Percentiles rank a stretch among this genome's conserved stretches.
Conservation (phyloP, 257 asterid genomes). For the Ehretia macrophylla region DNA sequence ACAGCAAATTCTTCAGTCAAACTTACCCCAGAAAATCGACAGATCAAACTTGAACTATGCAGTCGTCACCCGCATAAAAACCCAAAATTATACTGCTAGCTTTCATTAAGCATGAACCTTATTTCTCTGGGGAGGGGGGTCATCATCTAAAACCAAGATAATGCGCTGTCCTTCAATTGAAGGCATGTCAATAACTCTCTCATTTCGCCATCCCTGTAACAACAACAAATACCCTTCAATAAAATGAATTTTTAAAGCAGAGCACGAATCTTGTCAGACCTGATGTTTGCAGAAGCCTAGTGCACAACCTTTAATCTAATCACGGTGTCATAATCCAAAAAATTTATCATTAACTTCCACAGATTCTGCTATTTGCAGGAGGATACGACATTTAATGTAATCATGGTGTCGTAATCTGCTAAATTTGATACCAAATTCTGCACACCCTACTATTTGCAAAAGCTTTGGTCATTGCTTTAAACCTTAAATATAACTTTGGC, state of each 20-base stretch:
- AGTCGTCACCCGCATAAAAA: background rate
- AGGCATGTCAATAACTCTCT: constrained; percentile 38
- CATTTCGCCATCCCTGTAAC: constrained; percentile 70
- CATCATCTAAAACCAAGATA: constrained; percentile 63
- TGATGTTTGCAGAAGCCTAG: too few relatives aligned
- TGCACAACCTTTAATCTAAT: too few relatives aligned
- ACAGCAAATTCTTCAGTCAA: background rate
- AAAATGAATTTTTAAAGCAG: constrained; percentile 1
- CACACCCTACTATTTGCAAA: too few relatives aligned
- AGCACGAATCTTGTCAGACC: too few relatives aligned
- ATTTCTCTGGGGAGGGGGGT: constrained; percentile 51
- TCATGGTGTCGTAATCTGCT: too few relatives aligned
- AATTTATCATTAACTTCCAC: too few relatives aligned
- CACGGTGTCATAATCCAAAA: too few relatives aligned
- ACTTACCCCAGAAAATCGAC: background rate
- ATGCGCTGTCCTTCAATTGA: constrained; percentile 46
- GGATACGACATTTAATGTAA: too few relatives aligned
- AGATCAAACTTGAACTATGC: background rate
- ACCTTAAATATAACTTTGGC: too few relatives aligned
- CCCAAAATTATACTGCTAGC: background rate
- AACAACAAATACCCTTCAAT: constrained; percentile 2
- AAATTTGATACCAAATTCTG: too few relatives aligned
- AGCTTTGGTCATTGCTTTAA: too few relatives aligned
- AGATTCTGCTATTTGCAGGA: too few relatives aligned
- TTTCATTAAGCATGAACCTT: constrained; percentile 36